Evolutionary conservation across 1,139 yeast genomes (phyloP), one percentile per base, ranked within the genome.

Genomic region (Arxiozyma slooffiae): DNA sequence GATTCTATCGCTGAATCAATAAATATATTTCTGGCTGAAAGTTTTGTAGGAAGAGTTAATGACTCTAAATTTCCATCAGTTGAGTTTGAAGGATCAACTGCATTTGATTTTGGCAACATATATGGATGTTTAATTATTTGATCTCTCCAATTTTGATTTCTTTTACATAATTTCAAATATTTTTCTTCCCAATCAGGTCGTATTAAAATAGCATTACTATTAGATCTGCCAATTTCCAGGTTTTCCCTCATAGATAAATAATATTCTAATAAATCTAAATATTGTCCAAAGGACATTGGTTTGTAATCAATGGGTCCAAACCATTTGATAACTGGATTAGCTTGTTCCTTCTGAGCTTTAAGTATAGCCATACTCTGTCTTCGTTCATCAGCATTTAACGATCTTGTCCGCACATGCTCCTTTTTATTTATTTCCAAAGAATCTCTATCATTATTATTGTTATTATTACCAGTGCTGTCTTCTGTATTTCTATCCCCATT

Each of bases 281-380:
- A 80, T 26, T 74, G 74, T 14, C 70, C 63, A 51, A 76, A 70
- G 20, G 69, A 55, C 80, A 80, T 77, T 1, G 85, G 85, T 41
- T 67, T 69, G 58, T 72, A 73, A 47, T 73, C 71, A 57, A 74
- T 69, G 9, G 84, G 83, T 0, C 86, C 86, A 60, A 74, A 79
- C 85, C 85, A 81, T 48, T 58, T 60, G 22, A 61, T 61, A 1
- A 64, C 50, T 21, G 63, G 68, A 70, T 71, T 61, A 67, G 74
- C 52, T 71, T 79, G 55, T 58, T 69, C 60, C 62, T 81, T 79
- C 43, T 72, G 62, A 4, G 71, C 70, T 47, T 82, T 71, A 49
- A 78, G 78, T 42, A 66, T 49, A 1, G 70, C 70, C 17, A 67
- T 63, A 47, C 67, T 64, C 53, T 65, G 68, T 48, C 61, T 64